Percentiles rank a stretch among this genome's conserved stretches.
These are phyloP conservation scores for Phytophthora melonis DNA, from an alignment of 352 stramenopile species.

Conservation along the genomic window DNA sequence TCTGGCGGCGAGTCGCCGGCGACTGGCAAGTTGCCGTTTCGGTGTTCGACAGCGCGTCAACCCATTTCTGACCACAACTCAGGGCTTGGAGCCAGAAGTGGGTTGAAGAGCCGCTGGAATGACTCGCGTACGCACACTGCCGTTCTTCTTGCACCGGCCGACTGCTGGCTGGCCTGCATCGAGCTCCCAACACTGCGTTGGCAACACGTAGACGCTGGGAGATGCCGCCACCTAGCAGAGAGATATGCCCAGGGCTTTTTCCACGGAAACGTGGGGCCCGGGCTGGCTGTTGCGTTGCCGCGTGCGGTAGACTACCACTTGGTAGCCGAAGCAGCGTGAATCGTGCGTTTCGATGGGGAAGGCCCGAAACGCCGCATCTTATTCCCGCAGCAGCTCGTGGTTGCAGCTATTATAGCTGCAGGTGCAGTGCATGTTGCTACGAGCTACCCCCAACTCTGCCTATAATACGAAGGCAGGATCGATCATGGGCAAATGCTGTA, in stretches of 20 bases:
- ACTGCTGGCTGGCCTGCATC: background rate
- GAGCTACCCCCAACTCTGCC: background rate
- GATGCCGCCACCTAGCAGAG: background rate
- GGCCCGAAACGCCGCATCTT: background rate
- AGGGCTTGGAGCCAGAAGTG: constrained; percentile 4
- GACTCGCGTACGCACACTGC: background rate
- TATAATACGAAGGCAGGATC: background rate
- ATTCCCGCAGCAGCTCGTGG: background rate
- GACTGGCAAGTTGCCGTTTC: constrained; percentile 21
- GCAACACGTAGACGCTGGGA: too few species aligned
- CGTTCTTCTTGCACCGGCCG: background rate
- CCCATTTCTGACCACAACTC: constrained; percentile 21
- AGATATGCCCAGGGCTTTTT: constrained; percentile 6
- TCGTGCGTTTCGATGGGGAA: background rate
- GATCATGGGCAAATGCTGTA: background rate
- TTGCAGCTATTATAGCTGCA: background rate
- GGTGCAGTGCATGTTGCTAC: background rate
- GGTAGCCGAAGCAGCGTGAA: too few species aligned
- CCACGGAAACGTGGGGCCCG: background rate
- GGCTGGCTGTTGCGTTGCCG: background rate
- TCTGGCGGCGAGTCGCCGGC: constrained; percentile 3
- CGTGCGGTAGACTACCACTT: too few species aligned
- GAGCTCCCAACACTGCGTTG: background rate
- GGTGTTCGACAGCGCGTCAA: constrained; percentile 15
- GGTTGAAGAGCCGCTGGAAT: constrained; percentile 8